A percentile compares a stretch with the other conserved stretches of the same genome.
phyloP scores from a whole-genome alignment of 805 yeast genomes.

The Ogataea angusta region DNA sequence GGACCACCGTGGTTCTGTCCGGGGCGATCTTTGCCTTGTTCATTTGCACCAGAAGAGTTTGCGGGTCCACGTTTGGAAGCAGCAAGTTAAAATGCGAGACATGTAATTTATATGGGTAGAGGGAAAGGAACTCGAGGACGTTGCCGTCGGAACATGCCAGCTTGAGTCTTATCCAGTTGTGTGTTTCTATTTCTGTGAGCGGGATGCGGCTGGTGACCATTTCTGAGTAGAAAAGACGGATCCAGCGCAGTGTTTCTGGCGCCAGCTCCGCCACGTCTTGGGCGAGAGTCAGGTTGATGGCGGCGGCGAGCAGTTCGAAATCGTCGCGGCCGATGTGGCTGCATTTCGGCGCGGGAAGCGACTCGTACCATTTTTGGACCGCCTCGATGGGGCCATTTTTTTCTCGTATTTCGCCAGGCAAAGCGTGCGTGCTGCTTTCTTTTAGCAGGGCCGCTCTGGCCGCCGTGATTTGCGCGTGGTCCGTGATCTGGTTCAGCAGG shows the following conservation, averaged over 20 bases:
- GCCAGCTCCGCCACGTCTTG: not conserved
- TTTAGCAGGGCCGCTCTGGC: not conserved
- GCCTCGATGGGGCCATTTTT: not conserved
- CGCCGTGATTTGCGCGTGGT: constrained; percentile 2
- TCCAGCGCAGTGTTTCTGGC: constrained; percentile 4
- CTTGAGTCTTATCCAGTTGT: constrained; percentile 11
- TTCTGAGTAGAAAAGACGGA: constrained; percentile 10
- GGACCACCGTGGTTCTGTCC: constrained; percentile 12
- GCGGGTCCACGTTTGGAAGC: not conserved
- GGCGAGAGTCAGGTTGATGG: not conserved
- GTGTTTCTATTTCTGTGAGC: constrained; percentile 15
- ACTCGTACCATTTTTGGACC: constrained; percentile 1
- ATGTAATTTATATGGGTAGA: constrained; percentile 6
- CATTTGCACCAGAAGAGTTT: constrained; percentile 9
- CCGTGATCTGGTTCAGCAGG: constrained; percentile 4
- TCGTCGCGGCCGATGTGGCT: not conserved
- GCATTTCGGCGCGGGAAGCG: constrained; percentile 1
- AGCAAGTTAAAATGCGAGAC: constrained; percentile 14
- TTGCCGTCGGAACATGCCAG: not conserved
- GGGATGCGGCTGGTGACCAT: not conserved
- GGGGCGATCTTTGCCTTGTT: constrained; percentile 2
- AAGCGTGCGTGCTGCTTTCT: too few relatives aligned
- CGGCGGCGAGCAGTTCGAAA: not conserved
- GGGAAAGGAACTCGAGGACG: constrained; percentile 3
- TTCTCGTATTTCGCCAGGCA: too few relatives aligned